These are phyloP conservation scores for Trametes hirsuta DNA, from an alignment of 1,284 basidiomycete species.

Conservation along the genomic window DNA sequence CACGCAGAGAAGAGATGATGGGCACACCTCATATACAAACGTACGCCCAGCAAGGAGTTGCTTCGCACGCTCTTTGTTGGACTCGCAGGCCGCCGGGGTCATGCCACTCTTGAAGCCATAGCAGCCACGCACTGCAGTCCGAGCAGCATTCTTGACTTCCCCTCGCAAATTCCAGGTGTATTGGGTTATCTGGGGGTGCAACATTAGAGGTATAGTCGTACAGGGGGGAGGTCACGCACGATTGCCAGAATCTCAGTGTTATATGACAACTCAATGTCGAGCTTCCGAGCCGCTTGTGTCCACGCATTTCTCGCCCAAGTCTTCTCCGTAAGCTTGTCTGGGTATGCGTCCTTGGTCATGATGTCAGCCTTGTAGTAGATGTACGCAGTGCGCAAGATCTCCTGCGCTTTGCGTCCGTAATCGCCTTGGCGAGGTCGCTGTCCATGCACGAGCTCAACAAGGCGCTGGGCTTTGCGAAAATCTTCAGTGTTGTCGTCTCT, in stretches of 20 bases:
- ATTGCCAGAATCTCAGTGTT: too few relatives aligned
- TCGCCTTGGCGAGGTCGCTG: background rate
- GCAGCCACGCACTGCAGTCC: background rate
- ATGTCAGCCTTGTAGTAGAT: background rate
- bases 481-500: background rate
- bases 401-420: background rate
- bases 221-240: too few relatives aligned
- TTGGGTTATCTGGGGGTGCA: background rate
- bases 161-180: slow-evolving; percentile 5
- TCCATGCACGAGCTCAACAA: background rate
- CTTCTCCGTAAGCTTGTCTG: too few relatives aligned
- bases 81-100: background rate
- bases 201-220: too few relatives aligned
- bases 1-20: too few relatives aligned
- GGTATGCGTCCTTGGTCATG: too few relatives aligned
- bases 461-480: background rate
- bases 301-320: too few relatives aligned
- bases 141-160: background rate
- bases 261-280: too few relatives aligned
- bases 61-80: background rate
- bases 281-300: too few relatives aligned
- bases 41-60: background rate
- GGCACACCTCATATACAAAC: background rate
- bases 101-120: background rate
- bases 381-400: background rate